Percentiles rank a stretch among this genome's conserved stretches.
phyloP scores from a whole-genome alignment of 176 grass and related monocot genomes.

The Oryza longistaminata region DNA sequence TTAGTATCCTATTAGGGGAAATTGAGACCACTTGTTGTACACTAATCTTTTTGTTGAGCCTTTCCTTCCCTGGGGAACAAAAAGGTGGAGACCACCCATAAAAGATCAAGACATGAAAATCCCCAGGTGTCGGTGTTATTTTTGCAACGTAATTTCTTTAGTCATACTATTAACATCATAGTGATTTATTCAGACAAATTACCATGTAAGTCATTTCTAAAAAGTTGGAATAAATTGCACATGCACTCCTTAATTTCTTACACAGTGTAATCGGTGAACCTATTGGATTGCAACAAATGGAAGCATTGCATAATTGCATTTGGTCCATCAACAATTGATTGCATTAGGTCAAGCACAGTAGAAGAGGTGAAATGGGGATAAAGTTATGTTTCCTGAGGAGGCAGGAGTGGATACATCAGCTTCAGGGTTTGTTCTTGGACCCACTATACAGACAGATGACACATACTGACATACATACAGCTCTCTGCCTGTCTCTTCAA shows the following conservation, averaged over 20 bases:
- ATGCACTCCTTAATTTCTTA: neutral
- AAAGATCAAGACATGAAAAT: slow-evolving; percentile 68
- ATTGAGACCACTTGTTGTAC: slow-evolving; percentile 48
- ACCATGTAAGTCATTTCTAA: neutral
- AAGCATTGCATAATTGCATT: slow-evolving; percentile 31
- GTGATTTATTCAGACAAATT: neutral
- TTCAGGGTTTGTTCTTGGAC: slow-evolving; percentile 42
- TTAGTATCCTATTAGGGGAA: slow-evolving; percentile 50
- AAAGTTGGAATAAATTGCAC: slow-evolving; percentile 27
- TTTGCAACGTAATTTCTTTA: slow-evolving; percentile 36
- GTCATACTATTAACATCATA: neutral
- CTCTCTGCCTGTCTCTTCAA: slow-evolving; percentile 24
- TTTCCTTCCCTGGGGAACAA: slow-evolving; percentile 55
- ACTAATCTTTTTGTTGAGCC: slow-evolving; percentile 41
- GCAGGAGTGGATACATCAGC: slow-evolving; percentile 54
- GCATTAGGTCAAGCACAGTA: slow-evolving; percentile 28
- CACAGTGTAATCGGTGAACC: slow-evolving; percentile 20
- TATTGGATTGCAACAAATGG: slow-evolving; percentile 10
- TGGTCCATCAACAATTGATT: slow-evolving; percentile 27
- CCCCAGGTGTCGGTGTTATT: slow-evolving; percentile 49
- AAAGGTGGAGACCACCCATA: slow-evolving; percentile 53
- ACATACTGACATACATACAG: slow-evolving; percentile 47
- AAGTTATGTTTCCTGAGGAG: slow-evolving; percentile 45
- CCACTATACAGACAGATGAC: slow-evolving; percentile 40
- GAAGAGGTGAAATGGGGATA: slow-evolving; percentile 27